Base-by-base conservation (phyloP, 2,329 filamentous ascomycete genomes). In the Aspergillus sp. region DNA sequence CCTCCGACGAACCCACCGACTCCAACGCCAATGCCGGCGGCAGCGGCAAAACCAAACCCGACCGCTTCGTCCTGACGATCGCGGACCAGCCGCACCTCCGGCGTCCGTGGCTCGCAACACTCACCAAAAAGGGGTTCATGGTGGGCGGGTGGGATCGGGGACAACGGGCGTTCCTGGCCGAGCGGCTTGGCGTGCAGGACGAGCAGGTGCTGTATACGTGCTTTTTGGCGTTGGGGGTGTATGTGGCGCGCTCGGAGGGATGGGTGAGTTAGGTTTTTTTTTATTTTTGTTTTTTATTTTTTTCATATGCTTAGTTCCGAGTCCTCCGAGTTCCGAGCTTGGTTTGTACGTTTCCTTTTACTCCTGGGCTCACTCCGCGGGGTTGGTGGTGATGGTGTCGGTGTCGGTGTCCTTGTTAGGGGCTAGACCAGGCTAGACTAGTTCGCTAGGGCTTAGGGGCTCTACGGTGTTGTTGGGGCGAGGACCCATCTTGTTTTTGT, bases 181-280 rank as follows among this genome's bases (percentile, higher is more conserved):
- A 56, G 50, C 50, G 55, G 39, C 52, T 58, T 16, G 47, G 36
- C 36, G 56, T 57, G 14, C 32, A 36, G 32, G 60, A 65, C 51
- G 63, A 71, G 16, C 61, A 57, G 29, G 64, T 56, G 64, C 42
- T 76, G 49, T 67, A 73, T 61, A 72, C 71, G 18, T 54, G 69
- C 10, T 62, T 73, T 54, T 61, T 76, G 56, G 67, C 71, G 36
- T 47, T 74, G 59, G 69, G 73, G 29, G 63, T 70, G 2, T 69
- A 70, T 60, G 65, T 75, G 52, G 68, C 68, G 18, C 61, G 65
- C 57, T 57, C 66, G 46, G 67, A 72, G 58, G 67, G 68, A 0
- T 75, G 72, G 73, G 47, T 68, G 26, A 26, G 24, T 47, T 54
- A 56, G 31, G 3, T 29, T 29, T 9, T 29, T 29, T 29, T 7